Evolutionary conservation across 2,329 filamentous ascomycete species (phyloP).

Genomic region (Claviceps fusiformis): DNA sequence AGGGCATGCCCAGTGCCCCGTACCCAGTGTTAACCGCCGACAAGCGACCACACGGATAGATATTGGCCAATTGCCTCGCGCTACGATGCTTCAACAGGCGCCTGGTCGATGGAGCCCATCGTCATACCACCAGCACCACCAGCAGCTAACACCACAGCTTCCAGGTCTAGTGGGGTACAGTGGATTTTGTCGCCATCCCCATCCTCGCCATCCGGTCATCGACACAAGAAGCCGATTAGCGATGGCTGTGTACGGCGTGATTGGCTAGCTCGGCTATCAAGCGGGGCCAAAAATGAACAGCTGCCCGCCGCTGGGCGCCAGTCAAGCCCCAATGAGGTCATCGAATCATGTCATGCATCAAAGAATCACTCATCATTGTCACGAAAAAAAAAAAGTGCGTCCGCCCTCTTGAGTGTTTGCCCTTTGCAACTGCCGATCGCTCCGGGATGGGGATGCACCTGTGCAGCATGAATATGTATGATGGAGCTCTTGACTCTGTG

Average conservation of each 20-base stretch:
- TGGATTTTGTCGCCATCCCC: no score
- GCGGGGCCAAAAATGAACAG: background rate
- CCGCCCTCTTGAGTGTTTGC: background rate
- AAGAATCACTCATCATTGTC: background rate
- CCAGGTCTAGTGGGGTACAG: no score
- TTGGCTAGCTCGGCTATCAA: background rate
- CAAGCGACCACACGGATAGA: background rate
- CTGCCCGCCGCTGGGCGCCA: background rate
- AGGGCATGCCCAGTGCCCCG: background rate
- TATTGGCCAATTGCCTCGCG: background rate
- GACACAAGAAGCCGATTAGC: background rate
- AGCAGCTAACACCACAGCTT: no score
- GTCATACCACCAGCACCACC: background rate
- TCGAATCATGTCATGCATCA: slow-evolving; percentile 1
- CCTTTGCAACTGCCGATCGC: slow-evolving; percentile 6
- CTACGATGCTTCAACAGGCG: background rate
- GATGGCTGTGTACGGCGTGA: background rate
- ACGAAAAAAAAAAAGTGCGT: background rate
- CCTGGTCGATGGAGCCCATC: background rate
- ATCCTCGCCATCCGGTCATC: no score
- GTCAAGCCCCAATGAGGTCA: slow-evolving; percentile 6
- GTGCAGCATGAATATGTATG: background rate
- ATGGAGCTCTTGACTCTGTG: background rate
- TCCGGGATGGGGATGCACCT: background rate
- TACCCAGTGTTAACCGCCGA: background rate